phyloP scores from a whole-genome alignment of 345 rosid species.

The Eucalyptus camaldulensis region DNA sequence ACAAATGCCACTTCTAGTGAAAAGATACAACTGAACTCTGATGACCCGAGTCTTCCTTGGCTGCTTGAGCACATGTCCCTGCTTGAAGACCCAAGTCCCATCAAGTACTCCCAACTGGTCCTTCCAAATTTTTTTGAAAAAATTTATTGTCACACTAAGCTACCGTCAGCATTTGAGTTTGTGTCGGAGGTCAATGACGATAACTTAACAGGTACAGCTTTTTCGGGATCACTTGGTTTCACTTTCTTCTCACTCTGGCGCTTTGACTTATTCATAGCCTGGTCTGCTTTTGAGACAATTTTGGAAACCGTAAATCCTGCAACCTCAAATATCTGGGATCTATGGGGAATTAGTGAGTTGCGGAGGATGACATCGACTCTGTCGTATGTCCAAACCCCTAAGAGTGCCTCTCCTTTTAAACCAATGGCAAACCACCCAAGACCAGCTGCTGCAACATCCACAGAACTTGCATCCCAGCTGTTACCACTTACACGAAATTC shows the following conservation, averaged over 20 bases:
- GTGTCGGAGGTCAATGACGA: background rate
- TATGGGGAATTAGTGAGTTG: constrained; percentile 56
- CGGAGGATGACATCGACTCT: constrained; percentile 65
- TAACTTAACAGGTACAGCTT: background rate
- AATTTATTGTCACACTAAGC: background rate
- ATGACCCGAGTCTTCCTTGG: background rate
- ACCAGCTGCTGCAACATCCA: constrained; percentile 76
- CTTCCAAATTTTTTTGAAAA: background rate
- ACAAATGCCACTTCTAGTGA: background rate
- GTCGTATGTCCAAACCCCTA: constrained; percentile 83
- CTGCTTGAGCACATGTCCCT: background rate
- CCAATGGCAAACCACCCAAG: constrained; percentile 88
- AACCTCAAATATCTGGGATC: constrained; percentile 62
- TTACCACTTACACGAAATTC: constrained; percentile 50
- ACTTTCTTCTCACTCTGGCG: constrained; percentile 29
- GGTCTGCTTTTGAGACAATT: constrained; percentile 81
- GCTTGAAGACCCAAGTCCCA: background rate
- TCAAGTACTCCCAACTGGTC: background rate
- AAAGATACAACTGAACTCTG: background rate
- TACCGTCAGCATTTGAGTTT: background rate
- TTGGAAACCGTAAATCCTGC: constrained; percentile 83
- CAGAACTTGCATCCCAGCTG: constrained; percentile 77
- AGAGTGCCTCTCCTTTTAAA: constrained; percentile 62
- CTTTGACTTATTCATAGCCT: constrained; percentile 30
- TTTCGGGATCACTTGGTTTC: constrained; percentile 9